Evolutionary conservation across 495 filamentous ascomycete genomes (phyloP).

Genomic region (Annulohypoxylon stygium): DNA sequence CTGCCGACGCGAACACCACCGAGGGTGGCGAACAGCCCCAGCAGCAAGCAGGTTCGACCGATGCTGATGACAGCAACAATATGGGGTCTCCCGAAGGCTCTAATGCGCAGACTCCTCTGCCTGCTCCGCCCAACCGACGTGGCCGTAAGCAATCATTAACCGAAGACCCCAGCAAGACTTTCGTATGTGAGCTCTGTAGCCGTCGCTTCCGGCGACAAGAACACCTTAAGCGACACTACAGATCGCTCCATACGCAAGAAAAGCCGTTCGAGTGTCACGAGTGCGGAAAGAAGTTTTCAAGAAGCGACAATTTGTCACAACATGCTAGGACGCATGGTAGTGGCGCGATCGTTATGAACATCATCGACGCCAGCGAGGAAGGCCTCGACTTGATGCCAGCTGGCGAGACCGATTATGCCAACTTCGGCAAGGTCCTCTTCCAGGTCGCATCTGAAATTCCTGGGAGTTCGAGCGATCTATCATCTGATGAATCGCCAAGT

Average conservation of each 20-base stretch:
- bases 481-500: conserved; percentile 67
- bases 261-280: conserved; percentile 98
- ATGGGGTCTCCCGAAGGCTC: conserved; percentile 46
- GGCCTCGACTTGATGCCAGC: conserved; percentile 59
- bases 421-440: conserved; percentile 79
- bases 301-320: conserved; percentile 96
- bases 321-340: conserved; percentile 94
- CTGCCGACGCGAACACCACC: conserved; percentile 57
- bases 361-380: conserved; percentile 75
- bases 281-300: conserved; percentile 99
- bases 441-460: conserved; percentile 77
- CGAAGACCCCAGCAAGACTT: conserved; percentile 98
- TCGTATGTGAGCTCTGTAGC: conserved; percentile 94
- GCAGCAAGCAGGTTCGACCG: conserved; percentile 48
- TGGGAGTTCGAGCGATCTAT: conserved; percentile 68
- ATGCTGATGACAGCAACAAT: conserved; percentile 45
- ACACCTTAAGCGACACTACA: conserved; percentile 98
- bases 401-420: conserved; percentile 70
- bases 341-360: conserved; percentile 88
- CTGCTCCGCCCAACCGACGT: conserved; percentile 84
- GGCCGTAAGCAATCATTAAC: conserved; percentile 99
- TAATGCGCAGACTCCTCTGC: conserved; percentile 56
- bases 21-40: conserved; percentile 55
- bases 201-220: conserved; percentile 98
- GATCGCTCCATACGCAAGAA: conserved; percentile 96